Evolutionary conservation across 129 eudicot genomes (phyloP).

Genomic region (Daucus carota): DH1_v3.0 NC_030386.2:30130501-30131000

Average conservation of each 20-base stretch:
- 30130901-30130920: slow-evolving; percentile 27
- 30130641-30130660: not conserved
- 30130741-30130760: slow-evolving; percentile 14
- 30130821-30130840: slow-evolving; percentile 26
- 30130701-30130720: not conserved
- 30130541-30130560: not conserved
- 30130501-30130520: not conserved
- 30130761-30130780: slow-evolving; percentile 26
- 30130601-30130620: not conserved
- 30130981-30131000: slow-evolving; percentile 22
- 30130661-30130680: not conserved
- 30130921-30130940: slow-evolving; percentile 30
- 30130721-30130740: not conserved
- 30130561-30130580: no score
- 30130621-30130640: not conserved
- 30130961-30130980: slow-evolving; percentile 19
- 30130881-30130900: slow-evolving; percentile 22
- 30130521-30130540: not conserved
- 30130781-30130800: slow-evolving; percentile 30
- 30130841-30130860: slow-evolving; percentile 23
- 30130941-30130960: slow-evolving; percentile 27
- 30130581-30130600: no score
- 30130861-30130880: slow-evolving; percentile 26
- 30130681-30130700: not conserved
- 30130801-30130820: slow-evolving; percentile 33